Base-by-base conservation (phyloP, 2,329 filamentous ascomycete genomes). In the Xylariales sp. region DNA sequence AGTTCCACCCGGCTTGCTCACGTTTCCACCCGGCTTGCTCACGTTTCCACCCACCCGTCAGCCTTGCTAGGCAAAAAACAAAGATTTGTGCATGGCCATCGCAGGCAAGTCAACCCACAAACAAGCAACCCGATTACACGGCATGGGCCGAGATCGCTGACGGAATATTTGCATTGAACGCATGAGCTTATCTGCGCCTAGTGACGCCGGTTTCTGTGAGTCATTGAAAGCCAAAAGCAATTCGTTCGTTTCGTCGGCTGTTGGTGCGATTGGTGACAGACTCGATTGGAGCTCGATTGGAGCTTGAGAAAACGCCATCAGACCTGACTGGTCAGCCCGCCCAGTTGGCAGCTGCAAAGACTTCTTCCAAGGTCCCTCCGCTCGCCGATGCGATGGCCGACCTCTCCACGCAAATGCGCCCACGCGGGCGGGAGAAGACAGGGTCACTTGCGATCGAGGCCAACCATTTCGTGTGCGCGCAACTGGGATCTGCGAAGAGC, bases 201-300 rank as follows among this genome's bases (percentile, higher is more conserved):
- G 25, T 15, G n/a, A 38, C n/a, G 18, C n/a, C 33, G 1, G 11
- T 15, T 31, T 4, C 21, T 12, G 34, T 39, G 36, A 39, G 25
- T 39, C 36, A 39, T 28, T 21, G 25, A 39, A 39, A 27, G 16
- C 36, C 29, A 24, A 31, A 28, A 29, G 3, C 24, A 16, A 19
- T 5, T 20, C 7, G 11, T 16, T 34, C 32, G n/a, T n/a, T n/a
- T n/a, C n/a, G n/a, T n/a, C n/a, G n/a, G 16, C 16, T 34, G 32
- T n/a, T 8, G 9, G 32, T 19, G 16, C 14, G 18, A 18, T 34
- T 5, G 5, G 16, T 18, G 16, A 20, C 8, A n/a, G 18, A 11
- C 11, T 16, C 12, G 21, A 29, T 4, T 12, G n/a, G 15, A 16
- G 27, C 25, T 24, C 25, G 12, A 31, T 19, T 20, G n/a, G 29